Evolutionary conservation across 1,284 basidiomycete genomes (phyloP), one percentile per base, ranked within the genome.

Genomic region (Athelia psychrophila): DNA sequence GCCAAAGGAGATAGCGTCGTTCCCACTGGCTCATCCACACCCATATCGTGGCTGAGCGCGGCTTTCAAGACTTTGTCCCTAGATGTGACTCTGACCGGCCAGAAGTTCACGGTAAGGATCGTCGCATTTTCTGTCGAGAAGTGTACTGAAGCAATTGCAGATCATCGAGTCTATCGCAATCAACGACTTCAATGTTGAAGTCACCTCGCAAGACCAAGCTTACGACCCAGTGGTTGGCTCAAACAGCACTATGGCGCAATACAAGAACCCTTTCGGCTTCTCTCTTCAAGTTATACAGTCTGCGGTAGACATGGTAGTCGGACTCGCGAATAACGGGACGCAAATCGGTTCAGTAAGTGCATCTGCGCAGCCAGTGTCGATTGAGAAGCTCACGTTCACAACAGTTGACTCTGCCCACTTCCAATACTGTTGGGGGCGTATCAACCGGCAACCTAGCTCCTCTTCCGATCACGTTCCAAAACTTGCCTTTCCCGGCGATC

Each of bases 231-330:
- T 76, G n/a, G 70, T 83, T 0, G 78, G 80, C 58, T 88, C 86
- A 22, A 73, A 81, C 51, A 69, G 74, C 51, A 86, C 86, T 1
- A 57, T 85, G 3, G 88, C 86, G 15, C 71, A 76, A 54, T 89
- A 87, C 64, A 81, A 80, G 66, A 92, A 91, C 67, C 89, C 89
- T 1, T 91, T 92, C 67, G 84, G 81, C 10, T 92, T 91, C 70
- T 80, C 81, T 19, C 64, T 92, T 50, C 84, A 87, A 62, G 84
- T 86, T 35, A 65, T 86, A 20, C 72, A 80, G 60, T 71, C 81
- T 1, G 72, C 74, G 3, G 74, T 88, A 58, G 73, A 77, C 24
- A 79, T 88, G 56, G 74, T 73, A 19, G 64, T 91, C 42, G 72
- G 68, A 10, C 71, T 69, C 20, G 69, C 38, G n/a, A 42, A 42